Evolutionary conservation across 2,329 filamentous ascomycete genomes (phyloP), one percentile per base, ranked within the genome.

Genomic region (Aureobasidium pullulans): DNA sequence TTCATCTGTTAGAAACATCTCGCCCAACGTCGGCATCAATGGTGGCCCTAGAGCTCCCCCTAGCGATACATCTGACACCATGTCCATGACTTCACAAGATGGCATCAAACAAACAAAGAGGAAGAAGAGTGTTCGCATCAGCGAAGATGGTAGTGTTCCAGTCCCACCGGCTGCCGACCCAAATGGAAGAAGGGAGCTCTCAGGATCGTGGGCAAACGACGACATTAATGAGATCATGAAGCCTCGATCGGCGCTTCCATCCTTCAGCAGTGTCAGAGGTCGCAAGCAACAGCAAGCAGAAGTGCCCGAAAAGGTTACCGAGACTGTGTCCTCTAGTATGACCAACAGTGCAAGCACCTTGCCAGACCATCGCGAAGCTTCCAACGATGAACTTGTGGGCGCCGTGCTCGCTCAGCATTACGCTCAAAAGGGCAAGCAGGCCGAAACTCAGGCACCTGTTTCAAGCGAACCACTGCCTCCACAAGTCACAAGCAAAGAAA

Each of bases 231-330:
- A 80, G 61, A 75, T 84, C 13, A 89, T 90, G 86, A 84, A 84
- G 64, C 88, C 88, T n/a, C 77, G 87, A 34, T 87, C 88, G 6
- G 84, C 84, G 1, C 73, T 92, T 39, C 88, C 88, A 1, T 86
- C 81, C 1, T 92, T 92, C 70, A 88, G 88, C 16, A 91, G 88
- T 66, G 78, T 92, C 23, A 80, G 29, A 80, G 84, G 82, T 70
- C 84, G 84, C 64, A 68, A 73, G 7, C 79, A 75, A 40, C 61
- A 71, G 60, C 61, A 36, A 57, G 64, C 64, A 28, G 75, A 75
- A 0, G 75, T 80, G 40, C 74, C 78, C 19, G 86, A 77, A 50
- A 80, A 81, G 61, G 76, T 79, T 36, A 79, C 79, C 10, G 75
- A 77, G 64, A 77, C 72, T 4, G 69, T 73, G 10, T 70, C 72